These are phyloP conservation scores for Lactarius deliciosus DNA, from an alignment of 768 basidiomycete species.

Conservation along the genomic window DNA sequence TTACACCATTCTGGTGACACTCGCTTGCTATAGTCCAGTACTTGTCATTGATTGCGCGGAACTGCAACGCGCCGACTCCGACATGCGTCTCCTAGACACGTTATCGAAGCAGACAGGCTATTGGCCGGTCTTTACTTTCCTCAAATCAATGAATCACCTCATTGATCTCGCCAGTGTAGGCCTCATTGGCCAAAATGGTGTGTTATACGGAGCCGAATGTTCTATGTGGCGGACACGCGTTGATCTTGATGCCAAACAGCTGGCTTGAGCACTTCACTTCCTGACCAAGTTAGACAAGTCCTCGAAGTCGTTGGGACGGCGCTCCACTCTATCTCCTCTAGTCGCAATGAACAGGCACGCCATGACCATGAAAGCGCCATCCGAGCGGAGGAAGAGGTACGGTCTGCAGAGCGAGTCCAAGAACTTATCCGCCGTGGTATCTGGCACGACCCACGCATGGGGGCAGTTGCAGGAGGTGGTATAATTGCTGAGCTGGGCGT, in stretches of 20 bases:
- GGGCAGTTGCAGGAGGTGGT: constrained; percentile 83
- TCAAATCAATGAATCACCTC: constrained; percentile 75
- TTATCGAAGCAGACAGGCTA: constrained; percentile 86
- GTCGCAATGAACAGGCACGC: constrained; percentile 48
- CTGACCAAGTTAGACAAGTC: constrained; percentile 82
- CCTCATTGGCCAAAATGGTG: constrained; percentile 93
- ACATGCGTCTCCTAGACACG: constrained; percentile 60
- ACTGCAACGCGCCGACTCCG: constrained; percentile 67
- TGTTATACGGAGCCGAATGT: constrained; percentile 9
- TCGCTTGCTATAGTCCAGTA: constrained; percentile 34
- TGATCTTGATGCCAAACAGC: constrained; percentile 45
- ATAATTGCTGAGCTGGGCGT: constrained; percentile 83
- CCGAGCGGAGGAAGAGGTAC: constrained; percentile 39
- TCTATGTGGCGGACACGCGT: neutral
- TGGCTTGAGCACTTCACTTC: constrained; percentile 75
- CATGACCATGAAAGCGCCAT: constrained; percentile 41
- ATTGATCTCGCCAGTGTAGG: constrained; percentile 92
- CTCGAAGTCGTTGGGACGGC: constrained; percentile 74
- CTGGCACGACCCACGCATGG: constrained; percentile 87
- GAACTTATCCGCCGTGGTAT: constrained; percentile 58
- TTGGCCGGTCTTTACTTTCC: constrained; percentile 84
- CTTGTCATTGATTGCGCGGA: constrained; percentile 83
- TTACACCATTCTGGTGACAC: constrained; percentile 45
- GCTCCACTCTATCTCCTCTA: constrained; percentile 60
- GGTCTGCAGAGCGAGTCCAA: constrained; percentile 41